Conservation (phyloP, 495 filamentous ascomycete species). For the Penicillium manginii region DNA sequence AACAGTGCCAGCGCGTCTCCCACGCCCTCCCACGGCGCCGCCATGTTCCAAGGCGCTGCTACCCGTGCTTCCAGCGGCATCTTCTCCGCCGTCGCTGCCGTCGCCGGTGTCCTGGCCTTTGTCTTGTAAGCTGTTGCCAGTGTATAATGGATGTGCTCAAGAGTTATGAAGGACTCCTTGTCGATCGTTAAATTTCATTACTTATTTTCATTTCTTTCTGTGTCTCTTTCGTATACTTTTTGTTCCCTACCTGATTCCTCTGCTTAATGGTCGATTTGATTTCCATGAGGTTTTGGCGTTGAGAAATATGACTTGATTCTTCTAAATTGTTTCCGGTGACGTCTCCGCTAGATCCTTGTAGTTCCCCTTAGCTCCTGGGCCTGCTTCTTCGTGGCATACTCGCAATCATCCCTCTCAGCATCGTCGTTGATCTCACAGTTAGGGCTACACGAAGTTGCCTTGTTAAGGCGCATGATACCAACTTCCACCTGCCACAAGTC, state of each 20-base stretch:
- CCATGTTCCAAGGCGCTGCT: conserved; percentile 34
- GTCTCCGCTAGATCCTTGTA: too few species aligned
- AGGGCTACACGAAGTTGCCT: background rate
- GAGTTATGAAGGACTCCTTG: background rate
- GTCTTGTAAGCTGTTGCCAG: conserved; percentile 30
- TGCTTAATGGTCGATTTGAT: conserved; percentile 22
- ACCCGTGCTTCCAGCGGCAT: conserved; percentile 33
- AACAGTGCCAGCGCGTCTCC: conserved; percentile 20
- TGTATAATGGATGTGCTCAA: conserved; percentile 5
- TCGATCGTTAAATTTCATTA: conserved; percentile 3
- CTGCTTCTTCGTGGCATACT: too few species aligned
- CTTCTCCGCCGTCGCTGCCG: conserved; percentile 31
- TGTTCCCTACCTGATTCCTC: conserved; percentile 12
- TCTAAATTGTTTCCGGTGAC: background rate
- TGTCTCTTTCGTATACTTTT: conserved; percentile 14
- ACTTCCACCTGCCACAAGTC: background rate
- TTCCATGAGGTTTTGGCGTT: conserved; percentile 2
- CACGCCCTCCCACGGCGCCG: conserved; percentile 17
- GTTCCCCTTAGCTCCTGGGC: too few species aligned
- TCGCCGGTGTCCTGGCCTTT: conserved; percentile 39
- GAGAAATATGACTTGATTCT: conserved; percentile 3
- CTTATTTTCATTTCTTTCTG: conserved; percentile 1
- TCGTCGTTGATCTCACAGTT: background rate
- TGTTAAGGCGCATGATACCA: conserved; percentile 1
- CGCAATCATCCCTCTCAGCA: too few species aligned